Conservation (phyloP, 768 basidiomycete species). For the Cystofilobasidium ferigula region DNA sequence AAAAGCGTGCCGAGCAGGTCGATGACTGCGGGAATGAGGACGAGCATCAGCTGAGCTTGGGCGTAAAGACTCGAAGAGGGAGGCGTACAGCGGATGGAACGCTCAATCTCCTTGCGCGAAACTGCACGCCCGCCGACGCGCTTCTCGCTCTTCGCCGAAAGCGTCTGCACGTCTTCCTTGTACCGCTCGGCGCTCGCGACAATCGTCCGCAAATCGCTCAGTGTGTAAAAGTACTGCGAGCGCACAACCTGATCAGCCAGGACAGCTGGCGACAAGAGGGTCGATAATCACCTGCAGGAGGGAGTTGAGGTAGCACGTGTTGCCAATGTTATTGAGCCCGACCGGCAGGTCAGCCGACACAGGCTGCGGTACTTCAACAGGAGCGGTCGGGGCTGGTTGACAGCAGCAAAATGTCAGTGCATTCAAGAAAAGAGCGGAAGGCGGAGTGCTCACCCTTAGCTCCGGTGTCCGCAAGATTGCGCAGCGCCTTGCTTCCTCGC, state of each 20-base stretch:
- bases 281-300: conserved; percentile 50
- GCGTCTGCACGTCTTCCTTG: conserved; percentile 50
- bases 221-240: conserved; percentile 87
- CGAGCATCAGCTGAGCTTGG: not conserved
- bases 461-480: conserved; percentile 56
- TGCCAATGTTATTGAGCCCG: conserved; percentile 77
- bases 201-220: conserved; percentile 71
- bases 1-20: conserved; percentile 68
- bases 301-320: conserved; percentile 73
- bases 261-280: not conserved
- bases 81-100: conserved; percentile 68
- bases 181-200: conserved; percentile 55
- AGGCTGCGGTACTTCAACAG: conserved; percentile 16
- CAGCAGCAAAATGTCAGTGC: conserved; percentile 24
- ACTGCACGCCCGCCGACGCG: conserved; percentile 79
- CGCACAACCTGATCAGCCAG: not conserved
- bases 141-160: conserved; percentile 43
- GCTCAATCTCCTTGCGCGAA: conserved; percentile 64
- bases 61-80: not conserved
- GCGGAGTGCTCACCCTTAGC: conserved; percentile 67
- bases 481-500: conserved; percentile 59
- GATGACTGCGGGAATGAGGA: conserved; percentile 52
- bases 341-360: conserved; percentile 54
- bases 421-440: not conserved
- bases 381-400: conserved; percentile 26